These are phyloP conservation scores for Pulveroboletus sp. DNA, from an alignment of 768 basidiomycete species.

Conservation along the genomic window DNA sequence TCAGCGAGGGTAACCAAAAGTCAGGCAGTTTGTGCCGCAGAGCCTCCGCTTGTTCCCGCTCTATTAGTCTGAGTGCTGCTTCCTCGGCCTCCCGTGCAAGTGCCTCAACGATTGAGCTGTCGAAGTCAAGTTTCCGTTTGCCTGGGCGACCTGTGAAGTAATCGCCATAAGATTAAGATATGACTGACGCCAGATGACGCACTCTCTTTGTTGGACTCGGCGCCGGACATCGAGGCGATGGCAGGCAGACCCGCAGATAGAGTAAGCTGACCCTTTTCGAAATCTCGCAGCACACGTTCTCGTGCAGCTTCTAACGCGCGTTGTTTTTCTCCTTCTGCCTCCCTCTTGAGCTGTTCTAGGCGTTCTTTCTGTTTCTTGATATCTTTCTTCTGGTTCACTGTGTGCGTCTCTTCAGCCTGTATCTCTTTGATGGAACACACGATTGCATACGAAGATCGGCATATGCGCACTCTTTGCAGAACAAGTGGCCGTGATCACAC, in stretches of 20 bases:
- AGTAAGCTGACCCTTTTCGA: constrained; percentile 81
- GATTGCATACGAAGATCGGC: constrained; percentile 65
- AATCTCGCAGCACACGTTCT: constrained; percentile 84
- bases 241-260: constrained; percentile 44
- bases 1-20: constrained; percentile 94
- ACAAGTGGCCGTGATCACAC: constrained; percentile 84
- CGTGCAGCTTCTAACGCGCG: constrained; percentile 68
- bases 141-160: constrained; percentile 46
- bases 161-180: neutral
- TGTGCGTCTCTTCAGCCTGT: constrained; percentile 9
- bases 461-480: constrained; percentile 93
- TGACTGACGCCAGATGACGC: constrained; percentile 9
- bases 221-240: constrained; percentile 35
- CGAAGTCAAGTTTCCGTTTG: constrained; percentile 87
- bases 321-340: constrained; percentile 77
- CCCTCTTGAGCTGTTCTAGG: constrained; percentile 66
- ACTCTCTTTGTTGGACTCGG: constrained; percentile 34
- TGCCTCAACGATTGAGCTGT: constrained; percentile 61
- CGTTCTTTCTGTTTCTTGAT: constrained; percentile 87
- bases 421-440: constrained; percentile 1
- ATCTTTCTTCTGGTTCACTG: constrained; percentile 86
- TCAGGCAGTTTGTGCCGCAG: constrained; percentile 88
- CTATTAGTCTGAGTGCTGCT: constrained; percentile 75
- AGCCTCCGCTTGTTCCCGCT: constrained; percentile 79
- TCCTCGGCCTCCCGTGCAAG: constrained; percentile 83